A percentile compares a stretch with the other conserved stretches of the same genome.
Conservation (phyloP, 805 yeast species). For the Cyberlindnera nakhonratchasimensis region DNA sequence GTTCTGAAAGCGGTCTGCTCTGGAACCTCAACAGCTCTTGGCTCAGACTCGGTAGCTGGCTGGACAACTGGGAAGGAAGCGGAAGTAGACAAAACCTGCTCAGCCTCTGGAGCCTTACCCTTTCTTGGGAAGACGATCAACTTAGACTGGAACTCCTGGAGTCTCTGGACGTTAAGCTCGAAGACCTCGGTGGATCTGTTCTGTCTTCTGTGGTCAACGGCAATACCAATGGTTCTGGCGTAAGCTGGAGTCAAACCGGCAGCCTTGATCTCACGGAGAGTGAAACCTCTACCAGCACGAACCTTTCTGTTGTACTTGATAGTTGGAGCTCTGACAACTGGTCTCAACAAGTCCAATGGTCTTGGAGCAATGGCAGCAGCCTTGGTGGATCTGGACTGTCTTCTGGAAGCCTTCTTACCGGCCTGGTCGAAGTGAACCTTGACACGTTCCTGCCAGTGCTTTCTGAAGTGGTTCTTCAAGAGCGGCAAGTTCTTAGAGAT, state of each 20-base stretch:
- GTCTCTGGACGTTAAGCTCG: constrained; percentile 92
- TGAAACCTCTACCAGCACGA: constrained; percentile 99
- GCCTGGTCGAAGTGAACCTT: constrained; percentile 99
- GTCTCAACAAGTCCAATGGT: constrained; percentile 95
- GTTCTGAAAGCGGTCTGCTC: constrained; percentile 86
- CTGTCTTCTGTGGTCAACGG: constrained; percentile 99
- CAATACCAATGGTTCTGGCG: constrained; percentile 98
- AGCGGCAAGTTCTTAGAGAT: constrained; percentile 98
- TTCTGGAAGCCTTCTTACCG: constrained; percentile 97
- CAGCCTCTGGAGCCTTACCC: constrained; percentile 76
- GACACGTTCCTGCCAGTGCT: constrained; percentile 99
- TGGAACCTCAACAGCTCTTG: constrained; percentile 79
- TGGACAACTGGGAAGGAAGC: constrained; percentile 91
- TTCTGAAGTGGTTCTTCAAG: constrained; percentile 99
- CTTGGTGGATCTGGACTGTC: constrained; percentile 89
- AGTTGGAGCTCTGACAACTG: constrained; percentile 98
- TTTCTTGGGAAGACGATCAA: constrained; percentile 94
- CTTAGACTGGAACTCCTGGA: constrained; percentile 93
- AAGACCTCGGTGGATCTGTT: constrained; percentile 96
- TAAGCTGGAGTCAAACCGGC: constrained; percentile 90
- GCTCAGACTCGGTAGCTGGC: constrained; percentile 63
- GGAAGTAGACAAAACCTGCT: constrained; percentile 70
- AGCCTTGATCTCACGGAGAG: constrained; percentile 96
- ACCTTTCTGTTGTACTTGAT: constrained; percentile 98
- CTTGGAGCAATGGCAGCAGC: constrained; percentile 97